Percentiles rank a stretch among this genome's conserved stretches.
These are phyloP conservation scores for Cryptosporidium parvum DNA, from an alignment of 169 alveolate genomes.

Conservation along the genomic window DNA sequence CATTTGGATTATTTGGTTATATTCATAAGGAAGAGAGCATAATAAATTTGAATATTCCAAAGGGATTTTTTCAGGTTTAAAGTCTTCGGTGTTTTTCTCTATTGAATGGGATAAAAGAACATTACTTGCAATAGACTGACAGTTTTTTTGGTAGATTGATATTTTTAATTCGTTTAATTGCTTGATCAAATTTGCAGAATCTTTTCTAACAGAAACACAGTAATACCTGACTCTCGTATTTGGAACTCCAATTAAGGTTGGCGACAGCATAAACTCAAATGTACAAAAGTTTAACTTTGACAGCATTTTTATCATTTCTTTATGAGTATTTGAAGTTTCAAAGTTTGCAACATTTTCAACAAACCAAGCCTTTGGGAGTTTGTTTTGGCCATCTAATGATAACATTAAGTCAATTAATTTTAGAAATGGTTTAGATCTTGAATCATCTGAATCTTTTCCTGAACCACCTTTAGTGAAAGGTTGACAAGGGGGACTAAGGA, in stretches of 20 bases:
- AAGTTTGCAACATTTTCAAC: constrained; percentile 86
- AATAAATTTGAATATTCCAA: constrained; percentile 5
- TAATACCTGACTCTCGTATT: constrained; percentile 87
- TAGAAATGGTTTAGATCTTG: constrained; percentile 54
- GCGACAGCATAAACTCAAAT: constrained; percentile 83
- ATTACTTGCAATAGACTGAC: constrained; percentile 11
- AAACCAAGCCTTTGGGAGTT: constrained; percentile 81
- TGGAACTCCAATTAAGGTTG: constrained; percentile 84
- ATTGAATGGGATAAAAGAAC: constrained; percentile 2
- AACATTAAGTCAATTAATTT: constrained; percentile 76
- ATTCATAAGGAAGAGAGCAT: constrained; percentile 38
- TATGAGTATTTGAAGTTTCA: constrained; percentile 82
- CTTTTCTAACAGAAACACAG: constrained; percentile 80
- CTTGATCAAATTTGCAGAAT: neutral
- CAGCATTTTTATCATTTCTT: constrained; percentile 77
- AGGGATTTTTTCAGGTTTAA: neutral
- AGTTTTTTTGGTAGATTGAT: constrained; percentile 16
- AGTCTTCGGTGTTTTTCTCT: neutral
- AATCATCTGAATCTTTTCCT: constrained; percentile 78
- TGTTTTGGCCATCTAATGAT: constrained; percentile 66
- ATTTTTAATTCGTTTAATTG: neutral
- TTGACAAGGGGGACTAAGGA: constrained; percentile 88
- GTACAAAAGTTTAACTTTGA: constrained; percentile 70
- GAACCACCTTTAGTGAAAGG: constrained; percentile 86
- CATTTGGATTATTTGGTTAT: neutral